These are phyloP conservation scores for Polygonum maritimum DNA, from an alignment of 148 eudicot species.

Conservation along the genomic window DNA sequence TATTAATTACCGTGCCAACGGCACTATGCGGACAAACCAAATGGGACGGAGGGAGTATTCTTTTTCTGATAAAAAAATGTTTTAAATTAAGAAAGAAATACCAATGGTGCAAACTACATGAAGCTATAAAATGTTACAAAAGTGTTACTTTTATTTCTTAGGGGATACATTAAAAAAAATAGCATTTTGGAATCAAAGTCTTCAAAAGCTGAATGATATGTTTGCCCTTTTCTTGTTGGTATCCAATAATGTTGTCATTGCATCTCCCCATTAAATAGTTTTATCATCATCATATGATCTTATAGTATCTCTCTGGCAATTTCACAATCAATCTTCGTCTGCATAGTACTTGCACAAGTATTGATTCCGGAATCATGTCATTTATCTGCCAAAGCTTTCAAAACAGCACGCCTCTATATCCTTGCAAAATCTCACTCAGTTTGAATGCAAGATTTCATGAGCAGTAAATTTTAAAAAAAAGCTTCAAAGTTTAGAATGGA, in stretches of 20 bases:
- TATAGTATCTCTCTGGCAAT: background rate
- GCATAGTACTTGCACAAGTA: background rate
- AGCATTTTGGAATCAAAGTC: background rate
- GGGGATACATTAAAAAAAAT: too few species aligned
- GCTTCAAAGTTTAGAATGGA: too few species aligned
- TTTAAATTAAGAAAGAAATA: background rate
- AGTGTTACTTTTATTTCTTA: background rate
- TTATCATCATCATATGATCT: background rate
- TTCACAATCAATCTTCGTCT: background rate
- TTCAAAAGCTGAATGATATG: background rate
- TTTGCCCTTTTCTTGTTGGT: background rate
- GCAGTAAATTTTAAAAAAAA: background rate
- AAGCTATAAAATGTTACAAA: background rate
- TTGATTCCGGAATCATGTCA: background rate
- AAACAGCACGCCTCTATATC: background rate
- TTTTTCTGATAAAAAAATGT: background rate
- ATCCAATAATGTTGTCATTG: background rate
- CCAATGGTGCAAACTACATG: background rate
- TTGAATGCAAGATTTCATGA: background rate
- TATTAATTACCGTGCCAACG: too few species aligned
- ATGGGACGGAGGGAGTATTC: too few species aligned
- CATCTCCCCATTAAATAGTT: background rate
- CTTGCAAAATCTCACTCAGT: background rate
- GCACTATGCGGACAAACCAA: too few species aligned
- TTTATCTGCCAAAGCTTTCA: background rate